Evolutionary conservation across 495 filamentous ascomycete species (phyloP).

Genomic region (Diplogelasinospora grovesii): DNA sequence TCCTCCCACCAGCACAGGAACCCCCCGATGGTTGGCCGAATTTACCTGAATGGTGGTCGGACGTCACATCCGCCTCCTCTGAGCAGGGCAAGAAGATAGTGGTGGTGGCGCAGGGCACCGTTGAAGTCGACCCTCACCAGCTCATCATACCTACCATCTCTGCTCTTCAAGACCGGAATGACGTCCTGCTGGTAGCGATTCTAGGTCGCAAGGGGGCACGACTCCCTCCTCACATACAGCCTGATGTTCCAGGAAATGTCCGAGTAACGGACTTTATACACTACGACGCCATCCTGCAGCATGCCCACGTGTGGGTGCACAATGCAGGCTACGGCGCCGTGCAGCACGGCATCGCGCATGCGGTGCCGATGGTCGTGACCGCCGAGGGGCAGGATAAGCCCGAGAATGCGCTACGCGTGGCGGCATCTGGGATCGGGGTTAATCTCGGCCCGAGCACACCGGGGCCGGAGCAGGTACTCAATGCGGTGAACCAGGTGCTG

Average conservation of each 20-base stretch:
- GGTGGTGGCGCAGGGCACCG: constrained; percentile 31
- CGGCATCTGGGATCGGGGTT: not conserved
- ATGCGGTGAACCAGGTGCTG: constrained; percentile 1
- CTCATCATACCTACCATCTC: constrained; percentile 26
- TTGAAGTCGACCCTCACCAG: constrained; percentile 24
- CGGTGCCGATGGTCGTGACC: constrained; percentile 30
- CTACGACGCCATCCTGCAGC: constrained; percentile 27
- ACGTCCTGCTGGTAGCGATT: constrained; percentile 25
- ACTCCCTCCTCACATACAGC: constrained; percentile 8
- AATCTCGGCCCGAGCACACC: not conserved
- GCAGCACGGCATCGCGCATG: constrained; percentile 28
- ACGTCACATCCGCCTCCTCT: constrained; percentile 8
- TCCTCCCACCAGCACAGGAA: constrained; percentile 14
- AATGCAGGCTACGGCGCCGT: constrained; percentile 35
- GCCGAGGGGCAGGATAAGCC: constrained; percentile 34
- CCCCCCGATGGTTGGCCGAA: constrained; percentile 4
- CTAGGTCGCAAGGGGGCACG: constrained; percentile 21
- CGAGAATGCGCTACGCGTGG: constrained; percentile 16
- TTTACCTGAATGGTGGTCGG: constrained; percentile 18
- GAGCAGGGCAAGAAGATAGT: constrained; percentile 19
- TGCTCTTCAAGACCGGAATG: constrained; percentile 13
- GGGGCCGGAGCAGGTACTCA: not conserved
- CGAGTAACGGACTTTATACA: constrained; percentile 26
- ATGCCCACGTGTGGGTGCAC: constrained; percentile 25
- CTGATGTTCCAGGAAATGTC: constrained; percentile 18